Percentiles rank a stretch among this genome's conserved stretches.
phyloP scores from a whole-genome alignment of 805 yeast genomes.

The Grigorovia transvaalensis region DNA sequence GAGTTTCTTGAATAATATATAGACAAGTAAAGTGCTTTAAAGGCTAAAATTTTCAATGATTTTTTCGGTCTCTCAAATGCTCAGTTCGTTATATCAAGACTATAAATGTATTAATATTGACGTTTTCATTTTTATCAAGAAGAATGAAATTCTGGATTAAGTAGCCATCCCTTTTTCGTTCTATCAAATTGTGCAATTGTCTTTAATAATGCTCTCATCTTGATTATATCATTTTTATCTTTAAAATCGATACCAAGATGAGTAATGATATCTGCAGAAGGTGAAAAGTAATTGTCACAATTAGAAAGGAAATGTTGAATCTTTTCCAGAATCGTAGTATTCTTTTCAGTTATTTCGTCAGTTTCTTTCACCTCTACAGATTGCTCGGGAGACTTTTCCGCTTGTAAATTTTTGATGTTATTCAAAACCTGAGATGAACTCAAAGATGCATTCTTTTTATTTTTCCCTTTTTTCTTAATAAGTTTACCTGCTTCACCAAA shows the following conservation, averaged over 20 bases:
- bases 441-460: neutral
- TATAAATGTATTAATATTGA: neutral
- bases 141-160: constrained; percentile 32
- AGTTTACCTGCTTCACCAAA: constrained; percentile 75
- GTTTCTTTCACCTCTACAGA: constrained; percentile 9
- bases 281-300: constrained; percentile 33
- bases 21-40: no score
- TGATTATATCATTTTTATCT: constrained; percentile 45
- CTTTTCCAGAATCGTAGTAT: constrained; percentile 5
- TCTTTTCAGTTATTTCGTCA: neutral
- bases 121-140: neutral
- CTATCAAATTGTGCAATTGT: constrained; percentile 60
- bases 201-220: constrained; percentile 57
- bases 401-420: constrained; percentile 14
- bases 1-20: no score
- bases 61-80: neutral
- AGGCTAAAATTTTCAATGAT: no score
- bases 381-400: constrained; percentile 2
- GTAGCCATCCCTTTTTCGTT: constrained; percentile 49
- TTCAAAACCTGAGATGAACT: constrained; percentile 20
- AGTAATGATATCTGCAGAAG: constrained; percentile 39
- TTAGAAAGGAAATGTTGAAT: constrained; percentile 33
- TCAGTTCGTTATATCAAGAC: neutral
- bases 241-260: constrained; percentile 31
- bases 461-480: constrained; percentile 13